Evolutionary conservation across 192 early-diverging fungal genomes (phyloP), one percentile per base, ranked within the genome.

Genomic region (Backusella parvicylindrica): DNA sequence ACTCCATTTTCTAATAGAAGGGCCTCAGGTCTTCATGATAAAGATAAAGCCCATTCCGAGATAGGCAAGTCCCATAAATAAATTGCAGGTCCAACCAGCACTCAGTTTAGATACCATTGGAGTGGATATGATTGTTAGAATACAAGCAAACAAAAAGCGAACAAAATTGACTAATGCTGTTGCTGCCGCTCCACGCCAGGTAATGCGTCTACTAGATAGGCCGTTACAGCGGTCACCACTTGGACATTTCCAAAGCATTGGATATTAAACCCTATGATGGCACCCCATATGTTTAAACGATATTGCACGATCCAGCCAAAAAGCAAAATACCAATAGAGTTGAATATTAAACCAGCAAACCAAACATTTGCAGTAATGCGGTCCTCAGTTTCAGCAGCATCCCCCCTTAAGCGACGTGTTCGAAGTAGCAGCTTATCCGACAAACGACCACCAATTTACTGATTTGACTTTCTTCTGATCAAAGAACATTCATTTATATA

Each of bases 171-270:
- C 80, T 2, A 76, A 77, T 1, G 85, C 85, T 6, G 80, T 84
- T n/a, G 74, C 76, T 18, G 81, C 80, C 1, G 82, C 81, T 6
- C 85, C 83, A 18, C 77, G 74, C 82, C 85, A 2, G 82, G 81
- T 16, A 84, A 78, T 0, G 75, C 73, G 71, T 84, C 83, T 18
- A 86, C 82, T 6, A 84, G 47, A 30, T 86, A 86, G 3, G 82
- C 79, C 0, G 81, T 56, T 26, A 76, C 73, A 5, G 81, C 74
- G 32, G 82, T 53, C 6, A 82, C 56, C 4, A 82, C 75, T 41
- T 84, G 85, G 18, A 72, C 74, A 76, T 83, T 82, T 7, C 79
- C 84, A 76, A 85, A 85, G 50, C 79, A 80, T 28, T 79, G 77
- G 30, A 85, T 80, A 23, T 74, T 81, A 47, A 82, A 82, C 12